phyloP scores from a whole-genome alignment of 2,329 filamentous ascomycete species.

The Colletotrichum horii region DNA sequence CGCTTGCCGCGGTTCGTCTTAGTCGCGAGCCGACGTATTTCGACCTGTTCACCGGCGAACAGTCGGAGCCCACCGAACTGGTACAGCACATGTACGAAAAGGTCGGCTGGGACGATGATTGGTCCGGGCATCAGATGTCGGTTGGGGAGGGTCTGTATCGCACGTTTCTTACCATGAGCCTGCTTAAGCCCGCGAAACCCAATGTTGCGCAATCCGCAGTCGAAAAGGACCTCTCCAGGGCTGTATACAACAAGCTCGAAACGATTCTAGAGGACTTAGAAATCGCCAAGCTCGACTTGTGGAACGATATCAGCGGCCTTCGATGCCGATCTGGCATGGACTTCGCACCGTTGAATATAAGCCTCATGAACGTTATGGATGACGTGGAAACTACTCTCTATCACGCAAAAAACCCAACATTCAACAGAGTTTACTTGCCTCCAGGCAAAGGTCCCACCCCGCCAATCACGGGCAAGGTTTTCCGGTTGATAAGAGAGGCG shows the following conservation, averaged over 20 bases:
- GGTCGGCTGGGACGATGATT: background rate
- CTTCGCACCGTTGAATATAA: background rate
- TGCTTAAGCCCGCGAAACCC: background rate
- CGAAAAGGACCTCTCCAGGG: background rate
- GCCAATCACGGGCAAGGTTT: too few species aligned
- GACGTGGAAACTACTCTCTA: background rate
- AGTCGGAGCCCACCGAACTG: background rate
- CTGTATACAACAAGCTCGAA: background rate
- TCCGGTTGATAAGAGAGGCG: too few species aligned
- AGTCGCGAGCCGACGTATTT: conserved; percentile 14
- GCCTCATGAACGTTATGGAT: background rate
- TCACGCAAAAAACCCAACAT: background rate
- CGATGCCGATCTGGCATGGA: background rate
- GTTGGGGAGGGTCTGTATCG: background rate
- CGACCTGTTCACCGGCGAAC: background rate
- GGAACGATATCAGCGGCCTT: background rate
- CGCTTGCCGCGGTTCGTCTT: conserved; percentile 31
- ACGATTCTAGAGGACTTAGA: background rate
- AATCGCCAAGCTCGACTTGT: background rate
- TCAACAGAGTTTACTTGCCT: too few species aligned
- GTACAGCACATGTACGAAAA: background rate
- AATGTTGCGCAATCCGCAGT: background rate
- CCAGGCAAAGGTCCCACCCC: too few species aligned
- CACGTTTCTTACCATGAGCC: background rate
- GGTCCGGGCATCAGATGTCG: background rate